phyloP scores from a whole-genome alignment of 768 basidiomycete genomes.

The Cystobasidium tubakii region DNA sequence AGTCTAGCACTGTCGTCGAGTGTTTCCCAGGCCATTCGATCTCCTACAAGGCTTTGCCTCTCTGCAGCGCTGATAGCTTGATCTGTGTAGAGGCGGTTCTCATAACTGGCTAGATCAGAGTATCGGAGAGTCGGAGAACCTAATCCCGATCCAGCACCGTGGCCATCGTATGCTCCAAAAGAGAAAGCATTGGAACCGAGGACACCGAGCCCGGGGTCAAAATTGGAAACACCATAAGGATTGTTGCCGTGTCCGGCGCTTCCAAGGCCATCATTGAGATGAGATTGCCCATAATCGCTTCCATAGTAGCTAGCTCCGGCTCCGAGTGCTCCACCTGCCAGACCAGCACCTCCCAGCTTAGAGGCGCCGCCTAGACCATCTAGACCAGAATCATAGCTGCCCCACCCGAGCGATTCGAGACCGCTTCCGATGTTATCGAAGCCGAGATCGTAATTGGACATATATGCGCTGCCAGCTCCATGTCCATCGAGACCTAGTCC shows the following conservation, averaged over 20 bases:
- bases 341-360: background rate
- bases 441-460: constrained; percentile 5
- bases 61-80: constrained; percentile 1
- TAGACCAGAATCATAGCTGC: constrained; percentile 20
- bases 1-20: constrained; percentile 21
- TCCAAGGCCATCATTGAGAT: background rate
- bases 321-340: background rate
- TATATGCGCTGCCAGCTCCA: background rate
- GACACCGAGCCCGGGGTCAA: constrained; percentile 13
- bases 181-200: background rate
- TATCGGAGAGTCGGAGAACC: constrained; percentile 5
- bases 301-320: constrained; percentile 6
- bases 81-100: constrained; percentile 31
- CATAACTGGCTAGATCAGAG: constrained; percentile 26
- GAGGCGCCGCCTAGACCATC: background rate
- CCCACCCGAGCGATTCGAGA: constrained; percentile 6
- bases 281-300: background rate
- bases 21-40: constrained; percentile 12
- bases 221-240: constrained; percentile 12
- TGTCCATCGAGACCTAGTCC: constrained; percentile 12
- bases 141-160: background rate
- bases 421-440: constrained; percentile 18
- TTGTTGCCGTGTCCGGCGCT: background rate
- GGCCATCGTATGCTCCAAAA: constrained; percentile 19
- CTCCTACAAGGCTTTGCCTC: background rate